A percentile compares a stretch with the other conserved stretches of the same genome.
These are phyloP conservation scores for Pseudocercospora musae DNA, from an alignment of 2,329 filamentous ascomycete species.

Conservation along the genomic window DNA sequence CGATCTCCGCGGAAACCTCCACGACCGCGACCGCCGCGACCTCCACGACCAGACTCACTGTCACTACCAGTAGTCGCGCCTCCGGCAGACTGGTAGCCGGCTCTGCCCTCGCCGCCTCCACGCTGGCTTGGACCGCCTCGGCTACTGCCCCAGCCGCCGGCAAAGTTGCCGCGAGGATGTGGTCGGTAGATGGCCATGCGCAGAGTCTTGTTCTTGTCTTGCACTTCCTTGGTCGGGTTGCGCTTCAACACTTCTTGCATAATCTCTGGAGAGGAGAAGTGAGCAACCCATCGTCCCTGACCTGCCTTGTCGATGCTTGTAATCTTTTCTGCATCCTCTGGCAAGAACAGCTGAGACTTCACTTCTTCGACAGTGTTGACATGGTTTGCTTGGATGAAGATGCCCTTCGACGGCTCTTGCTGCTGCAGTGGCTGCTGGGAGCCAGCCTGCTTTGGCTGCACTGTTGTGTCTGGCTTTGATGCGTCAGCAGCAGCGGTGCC, in stretches of 20 bases:
- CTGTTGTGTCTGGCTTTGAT: slow-evolving; percentile 51
- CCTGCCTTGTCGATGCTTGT: slow-evolving; percentile 66
- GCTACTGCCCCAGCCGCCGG: slow-evolving; percentile 61
- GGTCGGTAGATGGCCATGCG: slow-evolving; percentile 59
- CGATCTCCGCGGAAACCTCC: slow-evolving; percentile 52
- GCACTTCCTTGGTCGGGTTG: slow-evolving; percentile 63
- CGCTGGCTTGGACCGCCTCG: slow-evolving; percentile 59
- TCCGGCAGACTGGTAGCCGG: slow-evolving; percentile 34
- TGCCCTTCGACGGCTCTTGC: slow-evolving; percentile 62
- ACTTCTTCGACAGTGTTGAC: slow-evolving; percentile 74
- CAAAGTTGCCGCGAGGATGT: slow-evolving; percentile 51
- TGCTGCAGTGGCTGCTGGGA: slow-evolving; percentile 26
- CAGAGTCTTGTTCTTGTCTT: slow-evolving; percentile 62
- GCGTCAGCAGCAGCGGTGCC: slow-evolving; percentile 43
- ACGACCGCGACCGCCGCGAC: slow-evolving; percentile 44
- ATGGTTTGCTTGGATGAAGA: slow-evolving; percentile 68
- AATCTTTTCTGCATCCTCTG: slow-evolving; percentile 81
- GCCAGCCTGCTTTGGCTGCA: slow-evolving; percentile 36
- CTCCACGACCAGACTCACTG: slow-evolving; percentile 66
- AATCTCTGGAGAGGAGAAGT: slow-evolving; percentile 76
- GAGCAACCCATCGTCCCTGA: slow-evolving; percentile 77
- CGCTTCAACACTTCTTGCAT: slow-evolving; percentile 75
- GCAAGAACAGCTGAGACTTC: slow-evolving; percentile 68
- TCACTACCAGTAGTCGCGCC: slow-evolving; percentile 52
- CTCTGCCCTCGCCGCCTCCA: slow-evolving; percentile 51